Percentiles rank a stretch among this genome's conserved stretches.
These are phyloP conservation scores for Oropetium thomaeum DNA, from an alignment of 176 grass and related monocot species.

Conservation along the genomic window DNA sequence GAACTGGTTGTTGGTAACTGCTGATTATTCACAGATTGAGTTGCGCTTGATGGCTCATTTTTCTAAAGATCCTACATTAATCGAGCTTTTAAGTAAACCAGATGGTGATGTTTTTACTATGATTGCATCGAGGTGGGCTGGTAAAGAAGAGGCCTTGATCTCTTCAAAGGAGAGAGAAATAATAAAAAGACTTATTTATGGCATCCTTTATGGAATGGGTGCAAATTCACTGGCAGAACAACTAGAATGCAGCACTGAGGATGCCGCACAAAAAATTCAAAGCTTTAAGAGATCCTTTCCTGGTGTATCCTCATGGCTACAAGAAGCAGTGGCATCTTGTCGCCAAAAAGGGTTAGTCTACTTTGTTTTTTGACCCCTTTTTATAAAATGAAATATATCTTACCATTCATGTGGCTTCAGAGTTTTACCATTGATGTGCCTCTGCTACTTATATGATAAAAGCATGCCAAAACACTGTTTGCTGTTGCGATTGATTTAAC, in stretches of 20 bases:
- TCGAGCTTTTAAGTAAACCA: conserved; percentile 83
- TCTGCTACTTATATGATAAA: background rate
- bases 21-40: conserved; percentile 93
- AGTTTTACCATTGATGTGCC: background rate
- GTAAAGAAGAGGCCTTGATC: conserved; percentile 61
- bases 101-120: conserved; percentile 87
- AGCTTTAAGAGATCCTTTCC: conserved; percentile 81
- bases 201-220: conserved; percentile 96
- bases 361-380: conserved; percentile 10
- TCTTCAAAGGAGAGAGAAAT: conserved; percentile 69
- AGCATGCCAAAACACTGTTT: background rate
- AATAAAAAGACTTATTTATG: conserved; percentile 90
- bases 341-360: conserved; percentile 76
- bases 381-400: background rate
- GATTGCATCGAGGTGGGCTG: conserved; percentile 85
- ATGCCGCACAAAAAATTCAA: conserved; percentile 82
- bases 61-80: conserved; percentile 73
- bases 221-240: conserved; percentile 81
- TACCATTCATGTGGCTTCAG: conserved; percentile 11
- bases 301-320: conserved; percentile 77
- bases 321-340: conserved; percentile 73
- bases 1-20: conserved; percentile 81
- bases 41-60: conserved; percentile 93
- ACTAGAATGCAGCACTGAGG: conserved; percentile 68
- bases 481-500: no score